Evolutionary conservation across 2,329 filamentous ascomycete genomes (phyloP).

Genomic region (Epichloe sp.): DNA sequence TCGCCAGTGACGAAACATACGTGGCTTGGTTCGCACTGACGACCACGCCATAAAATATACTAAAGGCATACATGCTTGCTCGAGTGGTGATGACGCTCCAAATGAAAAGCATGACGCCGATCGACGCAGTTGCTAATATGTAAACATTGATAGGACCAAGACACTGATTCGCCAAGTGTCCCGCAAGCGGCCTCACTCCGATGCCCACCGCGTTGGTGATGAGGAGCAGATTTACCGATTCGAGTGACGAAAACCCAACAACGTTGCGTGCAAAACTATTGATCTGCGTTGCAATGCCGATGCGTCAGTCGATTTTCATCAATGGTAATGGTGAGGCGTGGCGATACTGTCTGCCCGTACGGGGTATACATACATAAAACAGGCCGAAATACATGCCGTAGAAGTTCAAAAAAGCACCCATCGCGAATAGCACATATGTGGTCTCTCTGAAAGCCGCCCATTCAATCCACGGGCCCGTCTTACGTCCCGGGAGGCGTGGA

Average conservation of each 20-base stretch:
- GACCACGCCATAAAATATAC: constrained; percentile 29
- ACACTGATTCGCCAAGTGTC: constrained; percentile 36
- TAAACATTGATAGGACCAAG: constrained; percentile 43
- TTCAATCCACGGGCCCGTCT: constrained; percentile 38
- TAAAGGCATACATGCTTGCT: constrained; percentile 30
- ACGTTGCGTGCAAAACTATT: constrained; percentile 30
- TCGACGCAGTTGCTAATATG: constrained; percentile 31
- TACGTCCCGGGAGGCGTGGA: constrained; percentile 34
- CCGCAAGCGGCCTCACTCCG: constrained; percentile 37
- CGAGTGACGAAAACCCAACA: constrained; percentile 31
- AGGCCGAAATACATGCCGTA: constrained; percentile 26
- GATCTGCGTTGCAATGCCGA: neutral
- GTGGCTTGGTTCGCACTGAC: constrained; percentile 18
- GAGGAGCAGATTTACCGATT: constrained; percentile 41
- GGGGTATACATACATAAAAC: constrained; percentile 22
- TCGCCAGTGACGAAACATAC: neutral
- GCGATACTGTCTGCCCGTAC: too few relatives aligned
- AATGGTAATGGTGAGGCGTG: neutral
- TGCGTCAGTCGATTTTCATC: neutral
- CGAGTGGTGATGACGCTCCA: constrained; percentile 39
- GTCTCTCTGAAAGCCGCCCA: constrained; percentile 42
- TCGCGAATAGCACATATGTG: constrained; percentile 39
- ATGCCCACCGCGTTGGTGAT: constrained; percentile 45
- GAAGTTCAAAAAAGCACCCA: constrained; percentile 33
- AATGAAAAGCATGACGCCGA: constrained; percentile 35